Evolutionary conservation across 2,329 filamentous ascomycete genomes (phyloP).

Genomic region (Incumbomyces delicatus): DNA sequence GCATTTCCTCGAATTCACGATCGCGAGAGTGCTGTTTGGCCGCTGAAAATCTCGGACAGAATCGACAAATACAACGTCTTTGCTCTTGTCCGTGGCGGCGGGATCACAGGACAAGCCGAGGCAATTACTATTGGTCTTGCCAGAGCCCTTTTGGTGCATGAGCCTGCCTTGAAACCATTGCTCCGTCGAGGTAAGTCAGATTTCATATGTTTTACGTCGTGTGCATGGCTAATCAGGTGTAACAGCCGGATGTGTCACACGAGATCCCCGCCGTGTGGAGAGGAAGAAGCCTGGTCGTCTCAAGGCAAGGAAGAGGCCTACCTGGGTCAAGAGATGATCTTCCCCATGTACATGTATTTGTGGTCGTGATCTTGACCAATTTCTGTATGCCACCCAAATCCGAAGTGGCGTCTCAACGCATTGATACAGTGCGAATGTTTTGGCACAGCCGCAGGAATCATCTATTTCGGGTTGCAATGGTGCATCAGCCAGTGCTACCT

Average conservation of each 20-base stretch:
- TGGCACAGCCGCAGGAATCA: no score
- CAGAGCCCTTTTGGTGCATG: slow-evolving; percentile 79
- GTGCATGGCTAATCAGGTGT: slow-evolving; percentile 12
- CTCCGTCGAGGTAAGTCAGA: slow-evolving; percentile 70
- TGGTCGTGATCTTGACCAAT: no score
- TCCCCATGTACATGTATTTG: no score
- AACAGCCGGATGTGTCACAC: slow-evolving; percentile 81
- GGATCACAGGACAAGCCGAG: slow-evolving; percentile 90
- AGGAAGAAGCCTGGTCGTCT: slow-evolving; percentile 95
- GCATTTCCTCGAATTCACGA: slow-evolving; percentile 85
- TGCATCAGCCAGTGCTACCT: no score
- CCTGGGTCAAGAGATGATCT: slow-evolving; percentile 79
- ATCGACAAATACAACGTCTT: slow-evolving; percentile 97
- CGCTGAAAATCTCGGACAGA: slow-evolving; percentile 69
- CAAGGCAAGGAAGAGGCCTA: slow-evolving; percentile 95
- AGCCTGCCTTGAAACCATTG: slow-evolving; percentile 80
- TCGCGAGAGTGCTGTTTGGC: slow-evolving; percentile 88
- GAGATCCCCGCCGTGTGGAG: slow-evolving; percentile 85
- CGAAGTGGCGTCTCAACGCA: no score
- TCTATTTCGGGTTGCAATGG: no score
- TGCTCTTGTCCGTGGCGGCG: slow-evolving; percentile 74
- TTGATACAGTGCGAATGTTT: no score
- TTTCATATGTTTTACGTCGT: not conserved
- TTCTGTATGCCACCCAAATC: no score
- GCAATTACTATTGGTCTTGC: slow-evolving; percentile 83